Percentiles rank a stretch among this genome's conserved stretches.
Conservation (phyloP, 2,329 filamentous ascomycete species). For the Trichoderma koningii region DNA sequence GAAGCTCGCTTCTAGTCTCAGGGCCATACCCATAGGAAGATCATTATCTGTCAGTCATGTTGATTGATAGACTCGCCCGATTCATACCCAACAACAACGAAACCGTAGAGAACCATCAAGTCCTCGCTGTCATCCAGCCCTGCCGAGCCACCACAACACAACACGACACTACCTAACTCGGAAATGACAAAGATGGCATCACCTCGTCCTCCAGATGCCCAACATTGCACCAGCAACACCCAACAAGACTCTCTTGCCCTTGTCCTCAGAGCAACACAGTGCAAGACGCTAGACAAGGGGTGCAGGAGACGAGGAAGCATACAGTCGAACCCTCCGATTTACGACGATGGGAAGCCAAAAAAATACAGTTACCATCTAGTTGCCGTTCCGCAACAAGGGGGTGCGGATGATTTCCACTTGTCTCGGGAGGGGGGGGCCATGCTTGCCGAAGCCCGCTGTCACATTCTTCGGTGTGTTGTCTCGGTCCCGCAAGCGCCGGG, state of each 20-base stretch:
- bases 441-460: constrained; percentile 19
- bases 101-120: no score
- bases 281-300: constrained; percentile 24
- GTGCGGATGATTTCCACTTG: no score
- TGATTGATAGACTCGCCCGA: no score
- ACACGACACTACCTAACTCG: no score
- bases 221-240: constrained; percentile 1
- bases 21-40: no score
- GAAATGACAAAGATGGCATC: no score
- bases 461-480: neutral
- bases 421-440: neutral
- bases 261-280: constrained; percentile 14
- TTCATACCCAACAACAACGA: no score
- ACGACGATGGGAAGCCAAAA: neutral
- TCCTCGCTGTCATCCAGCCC: no score
- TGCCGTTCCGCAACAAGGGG: no score
- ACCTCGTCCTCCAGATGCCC: neutral
- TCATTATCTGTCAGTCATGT: no score
- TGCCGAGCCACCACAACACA: no score
- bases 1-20: no score
- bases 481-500: neutral
- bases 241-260: neutral
- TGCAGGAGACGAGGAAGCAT: neutral
- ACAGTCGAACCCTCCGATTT: neutral
- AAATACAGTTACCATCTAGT: neutral